Base-by-base conservation (phyloP, 208 protist species). In the Crithidia fasciculata region DNA sequence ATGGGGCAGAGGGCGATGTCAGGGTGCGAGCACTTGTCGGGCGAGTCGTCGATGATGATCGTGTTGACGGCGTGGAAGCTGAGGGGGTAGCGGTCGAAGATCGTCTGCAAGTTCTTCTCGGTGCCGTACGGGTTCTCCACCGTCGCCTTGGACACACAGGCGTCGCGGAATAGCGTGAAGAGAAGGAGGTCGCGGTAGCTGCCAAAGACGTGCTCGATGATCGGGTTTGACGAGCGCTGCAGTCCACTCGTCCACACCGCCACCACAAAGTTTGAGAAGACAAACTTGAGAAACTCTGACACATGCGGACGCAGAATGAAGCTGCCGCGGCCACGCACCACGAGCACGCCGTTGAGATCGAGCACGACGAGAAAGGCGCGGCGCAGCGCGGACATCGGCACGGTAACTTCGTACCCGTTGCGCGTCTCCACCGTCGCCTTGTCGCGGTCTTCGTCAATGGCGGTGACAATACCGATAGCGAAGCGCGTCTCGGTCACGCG, bases 41-140 rank as follows among this genome's bases (percentile, higher is more conserved):
- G 88, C 8, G 90, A 95, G 66, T 97, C 93, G 62, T 97, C 93
- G 47, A 97, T 88, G 79, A 97, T 95, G 76, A 97, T 95, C 5
- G 93, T 97, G 80, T 97, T 97, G 16, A 92, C 89, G 63, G 78
- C 86, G 76, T 97, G 83, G 62, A 97, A 97, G 69, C 89, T 95
- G 52, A 90, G 80, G 5, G 88, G 88, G 70, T 92, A 97, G 47
- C 64, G 50, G 74, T 92, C 86, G 61, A 95, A 97, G 43, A 97
- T 93, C 37, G 71, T 62, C 60, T 94, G 90, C 41, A 97, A 70
- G 50, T 97, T 86, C 71, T 97, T 97, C 41, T 94, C 78, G 18
- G 93, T 97, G 47, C 91, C 88, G 61, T 90, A 92, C 12, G 86
- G 86, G 68, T 92, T 93, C 5, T 85, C 81, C 19, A 59, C 44